Evolutionary conservation across 2,329 filamentous ascomycete genomes (phyloP).

Genomic region (Venturia carpophila): DNA sequence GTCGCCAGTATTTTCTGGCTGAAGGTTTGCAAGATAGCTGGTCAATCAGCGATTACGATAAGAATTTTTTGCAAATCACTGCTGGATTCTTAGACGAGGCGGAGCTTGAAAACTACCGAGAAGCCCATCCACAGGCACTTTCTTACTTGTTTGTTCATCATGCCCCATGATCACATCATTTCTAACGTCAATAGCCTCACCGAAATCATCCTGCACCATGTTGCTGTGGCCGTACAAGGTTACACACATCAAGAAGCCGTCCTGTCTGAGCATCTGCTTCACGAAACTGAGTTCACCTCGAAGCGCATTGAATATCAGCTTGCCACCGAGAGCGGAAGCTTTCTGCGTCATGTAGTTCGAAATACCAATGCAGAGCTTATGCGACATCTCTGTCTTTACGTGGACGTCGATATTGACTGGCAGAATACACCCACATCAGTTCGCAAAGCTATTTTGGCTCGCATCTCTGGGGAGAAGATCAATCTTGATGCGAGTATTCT

Average conservation of each 20-base stretch:
- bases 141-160: conserved; percentile 6
- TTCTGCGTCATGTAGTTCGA: neutral
- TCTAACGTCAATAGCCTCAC: conserved; percentile 1
- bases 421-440: neutral
- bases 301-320: conserved; percentile 9
- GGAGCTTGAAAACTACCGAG: neutral
- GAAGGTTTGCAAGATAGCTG: conserved; percentile 5
- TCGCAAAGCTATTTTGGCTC: conserved; percentile 11
- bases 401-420: conserved; percentile 4
- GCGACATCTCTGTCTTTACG: neutral
- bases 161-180: neutral
- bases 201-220: conserved; percentile 8
- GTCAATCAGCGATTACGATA: neutral
- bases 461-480: conserved; percentile 1
- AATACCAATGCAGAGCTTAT: conserved; percentile 9
- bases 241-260: conserved; percentile 4
- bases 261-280: conserved; percentile 3
- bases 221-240: neutral
- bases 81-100: conserved; percentile 11
- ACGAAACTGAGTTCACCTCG: neutral
- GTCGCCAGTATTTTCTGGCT: conserved; percentile 1
- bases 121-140: neutral
- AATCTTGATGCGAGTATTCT: neutral
- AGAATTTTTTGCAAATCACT: neutral
- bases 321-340: neutral